Evolutionary conservation across 192 early-diverging fungal genomes (phyloP).

Genomic region (Backusella morwellensis): DNA sequence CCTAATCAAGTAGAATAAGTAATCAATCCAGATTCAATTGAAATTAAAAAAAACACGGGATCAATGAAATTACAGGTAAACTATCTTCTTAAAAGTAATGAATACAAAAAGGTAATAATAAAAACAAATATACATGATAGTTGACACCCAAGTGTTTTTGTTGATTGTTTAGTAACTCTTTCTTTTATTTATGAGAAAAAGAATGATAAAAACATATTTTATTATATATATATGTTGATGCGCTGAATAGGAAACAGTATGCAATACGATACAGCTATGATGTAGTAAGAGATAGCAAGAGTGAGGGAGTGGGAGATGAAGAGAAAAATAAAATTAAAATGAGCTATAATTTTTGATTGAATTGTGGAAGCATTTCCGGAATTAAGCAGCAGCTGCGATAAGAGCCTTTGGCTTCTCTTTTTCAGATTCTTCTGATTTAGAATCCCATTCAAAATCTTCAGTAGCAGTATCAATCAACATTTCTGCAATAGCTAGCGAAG

Average conservation of each 20-base stretch:
- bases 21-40: neutral
- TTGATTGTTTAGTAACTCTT: too few relatives aligned
- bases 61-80: neutral
- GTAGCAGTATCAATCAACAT: conserved; percentile 30
- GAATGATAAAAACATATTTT: neutral
- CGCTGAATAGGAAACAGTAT: neutral
- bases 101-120: neutral
- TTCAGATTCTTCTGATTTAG: neutral
- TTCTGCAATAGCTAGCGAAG: conserved; percentile 36
- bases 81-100: neutral
- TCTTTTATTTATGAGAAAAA: too few relatives aligned
- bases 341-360: neutral
- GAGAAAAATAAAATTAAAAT: neutral
- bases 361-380: neutral
- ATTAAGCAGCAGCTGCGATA: conserved; percentile 6
- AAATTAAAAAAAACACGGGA: neutral
- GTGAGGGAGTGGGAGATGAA: neutral
- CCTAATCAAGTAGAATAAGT: neutral
- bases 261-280: neutral
- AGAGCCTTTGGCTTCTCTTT: neutral
- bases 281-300: neutral
- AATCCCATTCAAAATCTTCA: conserved; percentile 33
- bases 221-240: neutral
- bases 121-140: neutral
- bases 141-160: too few relatives aligned